phyloP scores from a whole-genome alignment of 768 basidiomycete genomes.

The Boletus speciosus region DNA sequence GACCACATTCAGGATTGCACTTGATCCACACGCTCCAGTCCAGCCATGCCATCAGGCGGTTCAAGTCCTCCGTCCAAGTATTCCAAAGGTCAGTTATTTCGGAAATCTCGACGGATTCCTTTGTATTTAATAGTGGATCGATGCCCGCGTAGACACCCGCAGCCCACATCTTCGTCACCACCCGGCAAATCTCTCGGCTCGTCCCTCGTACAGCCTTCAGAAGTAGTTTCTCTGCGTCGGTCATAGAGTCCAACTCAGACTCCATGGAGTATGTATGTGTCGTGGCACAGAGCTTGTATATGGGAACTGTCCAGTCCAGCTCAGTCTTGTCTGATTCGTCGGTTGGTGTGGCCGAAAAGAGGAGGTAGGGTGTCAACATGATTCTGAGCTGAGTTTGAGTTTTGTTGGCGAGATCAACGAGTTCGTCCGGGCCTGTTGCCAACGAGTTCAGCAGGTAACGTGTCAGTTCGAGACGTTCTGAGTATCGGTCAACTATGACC shows the following conservation, averaged over 20 bases:
- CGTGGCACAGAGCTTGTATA: constrained; percentile 30
- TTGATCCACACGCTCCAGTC: constrained; percentile 52
- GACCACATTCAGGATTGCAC: constrained; percentile 44
- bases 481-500: constrained; percentile 30
- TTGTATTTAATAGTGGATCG: constrained; percentile 7
- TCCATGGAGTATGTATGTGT: constrained; percentile 21
- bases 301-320: constrained; percentile 28
- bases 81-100: constrained; percentile 10
- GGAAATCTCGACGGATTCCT: background rate
- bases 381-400: constrained; percentile 23
- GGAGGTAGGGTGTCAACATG: constrained; percentile 31
- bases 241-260: constrained; percentile 12
- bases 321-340: background rate
- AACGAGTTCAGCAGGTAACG: constrained; percentile 20
- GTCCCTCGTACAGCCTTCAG: constrained; percentile 32
- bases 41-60: constrained; percentile 45
- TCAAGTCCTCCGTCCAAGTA: constrained; percentile 36
- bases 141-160: constrained; percentile 30
- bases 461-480: constrained; percentile 28
- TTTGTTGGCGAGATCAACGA: constrained; percentile 8
- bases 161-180: constrained; percentile 46
- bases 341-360: constrained; percentile 9
- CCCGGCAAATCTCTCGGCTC: constrained; percentile 44
- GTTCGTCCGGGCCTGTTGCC: background rate
- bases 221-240: constrained; percentile 29